Base-by-base conservation (phyloP, 371 early-diverging fungal species). In the Haplosporangium sp. region DNA sequence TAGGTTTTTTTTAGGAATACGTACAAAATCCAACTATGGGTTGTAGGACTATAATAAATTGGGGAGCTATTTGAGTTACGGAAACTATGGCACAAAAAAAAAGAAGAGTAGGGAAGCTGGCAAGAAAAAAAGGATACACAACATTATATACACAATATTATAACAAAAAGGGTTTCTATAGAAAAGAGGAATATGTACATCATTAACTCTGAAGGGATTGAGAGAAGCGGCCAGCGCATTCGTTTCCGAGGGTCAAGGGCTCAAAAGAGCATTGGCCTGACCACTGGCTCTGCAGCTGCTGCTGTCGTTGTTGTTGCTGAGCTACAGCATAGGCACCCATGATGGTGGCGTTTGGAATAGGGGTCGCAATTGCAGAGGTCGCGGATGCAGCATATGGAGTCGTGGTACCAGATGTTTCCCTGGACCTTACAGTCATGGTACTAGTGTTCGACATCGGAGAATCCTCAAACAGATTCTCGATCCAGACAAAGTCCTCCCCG, bases 401-500 rank as follows among this genome's bases (percentile, higher is more conserved):
- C 5, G 55, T 21, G 6, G 7, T 45, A 14, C 53, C 16, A 9
- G 43, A 18, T 1, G 41, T 11, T 29, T 36, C 42, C 16, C 36
- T 37, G 14, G 14, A 21, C 36, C 48, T 12, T 4, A 29, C 63
- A 18, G 8, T 36, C 6, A 29, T 20, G 18, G 37, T 20, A 10
- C 12, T 36, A 43, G 52, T n/a, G 40, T 38, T 18, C 18, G 63
- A 8, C 13, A 23, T 8, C 11, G 50, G 6, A 16, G 47, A 36
- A 16, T 64, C 70, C 6, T 69, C 80, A 69, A 79, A 79, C 45
- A 79, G 41, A 21, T 79, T 79, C 69, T 73, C 55, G 58, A 79
- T 46, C 80, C 80, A 79, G 29, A 73, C 69, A 59, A 73, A 79
- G 54, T 68, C 59, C 56, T 79, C 80, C 5, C 80, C 80, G 9